Evolutionary conservation across 331 rosid species (phyloP).

Genomic region (Acacia concinna): DNA sequence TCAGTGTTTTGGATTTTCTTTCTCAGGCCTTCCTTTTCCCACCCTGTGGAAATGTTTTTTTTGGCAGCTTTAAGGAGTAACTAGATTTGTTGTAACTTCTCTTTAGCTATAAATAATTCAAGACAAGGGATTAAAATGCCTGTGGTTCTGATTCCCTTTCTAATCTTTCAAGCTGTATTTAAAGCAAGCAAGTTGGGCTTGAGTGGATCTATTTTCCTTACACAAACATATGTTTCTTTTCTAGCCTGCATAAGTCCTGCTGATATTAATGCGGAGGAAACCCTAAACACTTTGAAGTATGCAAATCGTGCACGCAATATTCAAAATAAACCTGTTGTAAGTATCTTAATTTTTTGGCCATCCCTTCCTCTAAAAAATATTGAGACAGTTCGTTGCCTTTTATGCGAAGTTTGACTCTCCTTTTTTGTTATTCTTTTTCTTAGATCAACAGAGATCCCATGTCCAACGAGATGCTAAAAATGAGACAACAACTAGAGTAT

Average conservation of each 20-base stretch:
- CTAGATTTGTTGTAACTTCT: conserved; percentile 12
- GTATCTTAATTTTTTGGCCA: conserved; percentile 35
- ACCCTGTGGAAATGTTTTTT: neutral
- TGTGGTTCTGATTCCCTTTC: conserved; percentile 20
- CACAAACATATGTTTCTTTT: conserved; percentile 35
- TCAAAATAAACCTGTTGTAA: conserved; percentile 94
- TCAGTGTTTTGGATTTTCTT: conserved; percentile 4
- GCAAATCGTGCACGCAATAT: conserved; percentile 99
- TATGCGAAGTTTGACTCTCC: conserved; percentile 14
- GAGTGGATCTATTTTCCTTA: conserved; percentile 31
- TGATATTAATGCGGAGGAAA: conserved; percentile 98
- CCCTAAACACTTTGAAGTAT: conserved; percentile 96
- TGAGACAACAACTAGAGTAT: conserved; percentile 94
- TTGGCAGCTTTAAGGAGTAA: conserved; percentile 4
- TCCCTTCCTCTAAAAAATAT: neutral
- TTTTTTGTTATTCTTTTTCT: conserved; percentile 26
- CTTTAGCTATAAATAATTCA: conserved; percentile 20
- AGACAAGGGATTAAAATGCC: conserved; percentile 6
- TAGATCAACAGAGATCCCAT: conserved; percentile 98
- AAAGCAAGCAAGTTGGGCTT: conserved; percentile 14
- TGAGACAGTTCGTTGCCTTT: conserved; percentile 30
- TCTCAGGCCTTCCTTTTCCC: neutral
- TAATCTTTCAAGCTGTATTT: conserved; percentile 22
- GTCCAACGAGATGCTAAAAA: conserved; percentile 96
- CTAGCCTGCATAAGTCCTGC: conserved; percentile 99